These are phyloP conservation scores for Gynandropsis gynandra DNA, from an alignment of 345 rosid species.

Conservation along the genomic window DNA sequence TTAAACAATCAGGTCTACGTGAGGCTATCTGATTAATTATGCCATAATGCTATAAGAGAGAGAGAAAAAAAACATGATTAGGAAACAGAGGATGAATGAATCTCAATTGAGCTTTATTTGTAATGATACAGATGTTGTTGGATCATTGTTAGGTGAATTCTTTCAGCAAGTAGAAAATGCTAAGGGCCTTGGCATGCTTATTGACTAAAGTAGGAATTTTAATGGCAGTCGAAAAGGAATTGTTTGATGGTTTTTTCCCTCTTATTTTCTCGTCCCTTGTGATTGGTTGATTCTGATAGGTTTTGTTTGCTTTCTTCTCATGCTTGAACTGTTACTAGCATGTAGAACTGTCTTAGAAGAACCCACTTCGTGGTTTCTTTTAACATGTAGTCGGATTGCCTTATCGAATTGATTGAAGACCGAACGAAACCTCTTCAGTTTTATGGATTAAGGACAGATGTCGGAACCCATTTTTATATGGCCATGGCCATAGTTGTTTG, in stretches of 20 bases:
- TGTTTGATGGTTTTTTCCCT: slow-evolving; percentile 4
- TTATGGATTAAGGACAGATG: slow-evolving; percentile 14
- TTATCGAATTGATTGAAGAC: neutral
- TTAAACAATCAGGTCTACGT: too few relatives aligned
- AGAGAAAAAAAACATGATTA: neutral
- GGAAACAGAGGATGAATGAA: slow-evolving; percentile 7
- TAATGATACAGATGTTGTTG: slow-evolving; percentile 11
- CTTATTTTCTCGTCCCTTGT: neutral
- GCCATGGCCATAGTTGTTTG: slow-evolving; percentile 18
- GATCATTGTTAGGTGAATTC: too few relatives aligned
- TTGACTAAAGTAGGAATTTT: too few relatives aligned
- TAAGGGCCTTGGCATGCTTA: too few relatives aligned
- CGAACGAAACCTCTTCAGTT: slow-evolving; percentile 11
- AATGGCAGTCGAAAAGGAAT: too few relatives aligned
- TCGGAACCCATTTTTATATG: slow-evolving; percentile 7
- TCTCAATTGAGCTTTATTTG: slow-evolving; percentile 6
- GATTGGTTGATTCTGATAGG: slow-evolving; percentile 19
- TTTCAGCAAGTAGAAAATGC: neutral
- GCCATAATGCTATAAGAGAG: slow-evolving; percentile 12
- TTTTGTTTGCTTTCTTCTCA: slow-evolving; percentile 12
- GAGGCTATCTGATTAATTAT: slow-evolving; percentile 13
- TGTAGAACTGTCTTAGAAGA: slow-evolving; percentile 30
- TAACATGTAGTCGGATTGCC: slow-evolving; percentile 16
- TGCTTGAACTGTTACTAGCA: slow-evolving; percentile 24
- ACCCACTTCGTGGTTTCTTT: slow-evolving; percentile 28